Evolutionary conservation across 495 filamentous ascomycete species (phyloP).

Genomic region (Penicillium coprophilum): DNA sequence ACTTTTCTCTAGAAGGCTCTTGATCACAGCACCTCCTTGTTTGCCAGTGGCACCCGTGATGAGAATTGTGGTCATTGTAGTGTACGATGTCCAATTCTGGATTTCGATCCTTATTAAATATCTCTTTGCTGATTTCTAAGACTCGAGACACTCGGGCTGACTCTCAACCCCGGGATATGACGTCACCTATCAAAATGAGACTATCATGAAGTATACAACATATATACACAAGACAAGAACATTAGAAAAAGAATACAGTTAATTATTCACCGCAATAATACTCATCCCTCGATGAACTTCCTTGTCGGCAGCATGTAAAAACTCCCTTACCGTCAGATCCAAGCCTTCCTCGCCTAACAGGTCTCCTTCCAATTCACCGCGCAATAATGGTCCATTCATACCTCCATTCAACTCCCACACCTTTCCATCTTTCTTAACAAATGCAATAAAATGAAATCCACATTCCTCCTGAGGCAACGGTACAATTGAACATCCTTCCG

Average conservation of each 20-base stretch:
- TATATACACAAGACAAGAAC: neutral
- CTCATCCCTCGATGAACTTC: conserved; percentile 62
- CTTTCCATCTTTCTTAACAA: conserved; percentile 68
- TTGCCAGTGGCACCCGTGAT: conserved; percentile 67
- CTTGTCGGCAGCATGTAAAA: conserved; percentile 53
- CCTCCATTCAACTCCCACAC: conserved; percentile 84
- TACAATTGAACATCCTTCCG: conserved; percentile 62
- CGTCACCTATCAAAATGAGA: neutral
- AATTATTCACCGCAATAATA: conserved; percentile 50
- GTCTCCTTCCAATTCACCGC: conserved; percentile 65
- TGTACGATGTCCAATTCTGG: too few relatives aligned
- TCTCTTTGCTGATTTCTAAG: neutral
- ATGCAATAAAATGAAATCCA: conserved; percentile 74
- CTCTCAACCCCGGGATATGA: conserved; percentile 8
- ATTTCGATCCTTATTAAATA: too few relatives aligned
- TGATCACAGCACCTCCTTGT: conserved; percentile 64
- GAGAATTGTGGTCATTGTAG: conserved; percentile 44
- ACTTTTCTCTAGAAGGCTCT: conserved; percentile 50
- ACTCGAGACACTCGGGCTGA: neutral
- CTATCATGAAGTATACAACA: neutral
- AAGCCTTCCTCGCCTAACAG: conserved; percentile 65
- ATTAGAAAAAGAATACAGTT: neutral
- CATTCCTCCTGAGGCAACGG: conserved; percentile 63
- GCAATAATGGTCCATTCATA: conserved; percentile 68
- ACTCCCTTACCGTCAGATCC: conserved; percentile 60